Conservation (phyloP, 345 rosid genomes). For the Lepidium aucheri region DNA sequence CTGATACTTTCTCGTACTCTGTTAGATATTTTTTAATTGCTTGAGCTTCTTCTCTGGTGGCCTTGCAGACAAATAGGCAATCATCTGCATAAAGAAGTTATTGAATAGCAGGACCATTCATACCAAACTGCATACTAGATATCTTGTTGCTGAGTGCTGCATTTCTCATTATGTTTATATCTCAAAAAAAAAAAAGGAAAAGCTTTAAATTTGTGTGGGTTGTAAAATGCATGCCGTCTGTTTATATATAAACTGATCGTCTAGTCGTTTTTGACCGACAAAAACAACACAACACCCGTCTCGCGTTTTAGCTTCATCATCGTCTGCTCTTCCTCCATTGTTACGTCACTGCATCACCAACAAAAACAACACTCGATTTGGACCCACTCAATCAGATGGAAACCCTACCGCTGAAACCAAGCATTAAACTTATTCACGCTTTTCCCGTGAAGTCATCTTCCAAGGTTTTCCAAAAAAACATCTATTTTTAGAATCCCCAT, state of each 20-base stretch:
- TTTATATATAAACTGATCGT: not conserved
- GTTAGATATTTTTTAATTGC: too few species aligned
- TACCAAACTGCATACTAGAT: too few species aligned
- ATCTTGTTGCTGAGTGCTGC: too few species aligned
- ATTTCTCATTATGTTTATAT: too few species aligned
- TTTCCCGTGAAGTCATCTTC: constrained; percentile 7
- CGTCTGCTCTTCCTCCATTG: constrained; percentile 7
- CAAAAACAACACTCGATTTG: constrained; percentile 15
- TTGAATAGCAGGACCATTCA: too few species aligned
- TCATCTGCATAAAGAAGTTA: too few species aligned
- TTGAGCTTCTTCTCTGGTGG: too few species aligned
- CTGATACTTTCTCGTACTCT: too few species aligned
- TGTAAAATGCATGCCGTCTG: not conserved
- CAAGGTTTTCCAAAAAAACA: not conserved
- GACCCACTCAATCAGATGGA: constrained; percentile 18
- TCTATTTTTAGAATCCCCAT: constrained; percentile 3
- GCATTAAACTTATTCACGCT: constrained; percentile 20
- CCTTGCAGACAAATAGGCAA: too few species aligned
- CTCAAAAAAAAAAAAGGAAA: too few species aligned
- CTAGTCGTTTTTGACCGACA: not conserved
- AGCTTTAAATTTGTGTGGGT: too few species aligned
- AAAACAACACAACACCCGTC: constrained; percentile 1
- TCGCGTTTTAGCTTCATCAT: not conserved
- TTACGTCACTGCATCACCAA: constrained; percentile 17
- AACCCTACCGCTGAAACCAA: constrained; percentile 21